Base-by-base conservation (phyloP, 768 basidiomycete species). In the Lentinula edodes region DNA sequence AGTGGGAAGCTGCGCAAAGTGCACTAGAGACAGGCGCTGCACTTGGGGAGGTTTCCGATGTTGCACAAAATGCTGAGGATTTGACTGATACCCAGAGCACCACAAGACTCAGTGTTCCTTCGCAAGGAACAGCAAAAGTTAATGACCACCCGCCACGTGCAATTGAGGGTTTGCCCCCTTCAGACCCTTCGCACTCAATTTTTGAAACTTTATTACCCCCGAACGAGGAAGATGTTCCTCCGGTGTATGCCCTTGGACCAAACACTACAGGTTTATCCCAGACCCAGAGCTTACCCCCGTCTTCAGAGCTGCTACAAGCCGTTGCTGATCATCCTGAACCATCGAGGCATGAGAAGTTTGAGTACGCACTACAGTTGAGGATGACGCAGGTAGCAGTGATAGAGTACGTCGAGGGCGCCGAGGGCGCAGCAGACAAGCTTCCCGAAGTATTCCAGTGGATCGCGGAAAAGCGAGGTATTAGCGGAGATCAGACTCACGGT, bases 381-480 rank as follows among this genome's bases (percentile, higher is more conserved):
- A 91, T 96, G 83, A 91, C 94, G 0, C 88, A 91, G 68, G 86
- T 89, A 52, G 85, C 88, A 6, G 75, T 98, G 53, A 81, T 82
- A 16, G 97, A 98, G 73, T 83, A 88, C 39, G 81, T 90, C 16
- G 89, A 94, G 41, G 96, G 97, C 0, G 81, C 93, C 0, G 93
- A 95, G 66, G 84, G 86, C 43, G 95, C 94, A 0, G 87, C 90
- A 63, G 74, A 76, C 16, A 87, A 85, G 61, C 95, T 93, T 84
- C 77, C 93, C 15, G 92, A 93, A 32, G 81, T 93, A 7, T 96
- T 95, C 71, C 76, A 83, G 5, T 97, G 91, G 90, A 87, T 94
- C 68, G 87, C 93, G 0, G 88, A 87, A 61, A 77, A 79, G 66
- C 80, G 70, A 50, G 72, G 75, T 13, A 52, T 63, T 34, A 43